Evolutionary conservation across 768 basidiomycete species (phyloP).

Genomic region (Lactifluus subvellereus): DNA sequence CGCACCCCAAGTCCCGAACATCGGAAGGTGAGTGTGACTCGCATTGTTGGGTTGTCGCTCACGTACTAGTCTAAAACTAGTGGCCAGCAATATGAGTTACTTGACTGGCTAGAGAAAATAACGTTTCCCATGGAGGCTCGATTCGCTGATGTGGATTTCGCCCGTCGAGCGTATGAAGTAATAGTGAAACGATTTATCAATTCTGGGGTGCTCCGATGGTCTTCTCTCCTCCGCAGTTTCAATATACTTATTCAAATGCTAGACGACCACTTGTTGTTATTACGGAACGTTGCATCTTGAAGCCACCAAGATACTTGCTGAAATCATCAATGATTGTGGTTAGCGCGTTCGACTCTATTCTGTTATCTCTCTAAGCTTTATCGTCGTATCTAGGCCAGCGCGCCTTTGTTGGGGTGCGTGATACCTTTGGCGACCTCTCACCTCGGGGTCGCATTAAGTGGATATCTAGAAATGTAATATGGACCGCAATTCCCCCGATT

Average conservation of each 20-base stretch:
- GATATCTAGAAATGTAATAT: constrained; percentile 76
- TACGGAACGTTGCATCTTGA: constrained; percentile 80
- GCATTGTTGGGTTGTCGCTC: constrained; percentile 1
- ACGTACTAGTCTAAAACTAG: constrained; percentile 33
- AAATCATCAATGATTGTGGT: constrained; percentile 62
- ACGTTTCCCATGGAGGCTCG: constrained; percentile 87
- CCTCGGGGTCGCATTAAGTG: background rate
- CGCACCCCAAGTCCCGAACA: constrained; percentile 74
- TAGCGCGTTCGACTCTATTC: constrained; percentile 22
- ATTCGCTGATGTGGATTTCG: constrained; percentile 66
- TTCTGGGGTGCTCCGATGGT: constrained; percentile 55
- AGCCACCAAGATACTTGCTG: constrained; percentile 74
- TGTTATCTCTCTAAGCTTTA: background rate
- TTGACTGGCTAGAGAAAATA: constrained; percentile 80
- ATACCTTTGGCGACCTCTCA: constrained; percentile 1
- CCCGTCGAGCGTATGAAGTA: constrained; percentile 56
- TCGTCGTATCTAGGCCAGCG: constrained; percentile 53
- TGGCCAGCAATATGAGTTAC: constrained; percentile 79
- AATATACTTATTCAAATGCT: constrained; percentile 5
- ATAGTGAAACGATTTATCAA: constrained; percentile 70
- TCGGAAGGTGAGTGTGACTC: constrained; percentile 45
- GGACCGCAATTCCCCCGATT: constrained; percentile 65
- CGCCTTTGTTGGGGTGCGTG: constrained; percentile 76
- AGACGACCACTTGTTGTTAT: constrained; percentile 95
- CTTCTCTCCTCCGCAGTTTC: background rate